These are phyloP conservation scores for Claviceps spartinae DNA, from an alignment of 2,329 filamentous ascomycete genomes.

Conservation along the genomic window DNA sequence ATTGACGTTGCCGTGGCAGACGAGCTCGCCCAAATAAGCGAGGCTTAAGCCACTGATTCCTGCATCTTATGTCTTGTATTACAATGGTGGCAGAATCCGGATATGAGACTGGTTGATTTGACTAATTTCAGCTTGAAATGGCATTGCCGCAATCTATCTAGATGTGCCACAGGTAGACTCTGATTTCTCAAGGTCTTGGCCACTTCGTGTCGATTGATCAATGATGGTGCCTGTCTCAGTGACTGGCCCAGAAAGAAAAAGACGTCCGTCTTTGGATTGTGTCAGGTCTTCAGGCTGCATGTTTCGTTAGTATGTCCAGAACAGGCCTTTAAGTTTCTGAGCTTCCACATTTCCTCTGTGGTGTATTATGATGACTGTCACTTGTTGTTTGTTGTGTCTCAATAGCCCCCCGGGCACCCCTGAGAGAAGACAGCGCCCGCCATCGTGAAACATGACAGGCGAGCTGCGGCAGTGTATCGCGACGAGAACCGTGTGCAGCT, in stretches of 20 bases:
- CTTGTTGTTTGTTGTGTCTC: not conserved
- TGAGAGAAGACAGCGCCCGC: not conserved
- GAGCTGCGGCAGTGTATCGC: not conserved
- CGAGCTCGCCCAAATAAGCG: constrained; percentile 1
- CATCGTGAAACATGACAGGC: constrained; percentile 2
- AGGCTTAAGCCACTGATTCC: not conserved
- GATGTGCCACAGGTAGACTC: not conserved
- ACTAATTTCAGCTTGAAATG: not conserved
- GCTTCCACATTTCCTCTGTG: too few relatives aligned
- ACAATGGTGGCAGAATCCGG: not conserved
- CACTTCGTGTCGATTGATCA: not conserved
- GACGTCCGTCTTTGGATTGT: not conserved
- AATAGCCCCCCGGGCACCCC: not conserved
- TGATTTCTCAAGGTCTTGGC: not conserved
- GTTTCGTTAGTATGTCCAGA: too few relatives aligned
- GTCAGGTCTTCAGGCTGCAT: not conserved
- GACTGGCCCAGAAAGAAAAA: not conserved
- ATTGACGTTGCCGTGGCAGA: not conserved
- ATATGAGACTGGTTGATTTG: not conserved
- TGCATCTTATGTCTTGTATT: not conserved
- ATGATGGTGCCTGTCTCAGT: not conserved
- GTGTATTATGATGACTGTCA: not conserved
- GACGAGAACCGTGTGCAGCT: not conserved
- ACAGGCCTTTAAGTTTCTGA: too few relatives aligned
- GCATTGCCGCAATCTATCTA: not conserved